Conservation (phyloP, 2,329 filamentous ascomycete genomes). For the Metarhizium rileyi region DNA sequence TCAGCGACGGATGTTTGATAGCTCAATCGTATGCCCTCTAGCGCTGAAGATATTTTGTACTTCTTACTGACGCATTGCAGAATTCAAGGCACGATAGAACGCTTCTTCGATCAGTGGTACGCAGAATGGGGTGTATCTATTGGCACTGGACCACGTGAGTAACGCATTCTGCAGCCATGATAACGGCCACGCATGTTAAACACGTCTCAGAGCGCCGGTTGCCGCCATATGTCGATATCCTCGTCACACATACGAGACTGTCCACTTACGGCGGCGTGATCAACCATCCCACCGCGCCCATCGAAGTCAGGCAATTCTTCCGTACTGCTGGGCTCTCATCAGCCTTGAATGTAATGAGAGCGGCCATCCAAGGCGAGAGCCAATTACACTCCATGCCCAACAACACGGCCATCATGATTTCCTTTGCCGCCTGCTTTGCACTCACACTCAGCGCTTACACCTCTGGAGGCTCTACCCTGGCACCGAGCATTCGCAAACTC, state of each 20-base stretch:
- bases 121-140: constrained; percentile 51
- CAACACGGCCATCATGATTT: constrained; percentile 71
- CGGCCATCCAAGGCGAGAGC: constrained; percentile 61
- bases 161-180: constrained; percentile 10
- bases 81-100: constrained; percentile 52
- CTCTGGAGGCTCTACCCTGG: constrained; percentile 45
- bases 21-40: constrained; percentile 37
- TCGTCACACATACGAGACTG: constrained; percentile 61
- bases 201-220: constrained; percentile 33
- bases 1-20: constrained; percentile 40
- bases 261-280: constrained; percentile 69
- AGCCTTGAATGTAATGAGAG: constrained; percentile 64
- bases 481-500: constrained; percentile 52
- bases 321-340: constrained; percentile 61
- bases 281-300: constrained; percentile 61
- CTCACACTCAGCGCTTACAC: constrained; percentile 53
- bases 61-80: not conserved
- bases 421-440: constrained; percentile 62
- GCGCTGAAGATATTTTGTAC: constrained; percentile 12
- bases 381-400: constrained; percentile 68
- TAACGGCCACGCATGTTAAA: constrained; percentile 15
- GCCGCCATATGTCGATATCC: constrained; percentile 65
- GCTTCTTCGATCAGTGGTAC: constrained; percentile 57
- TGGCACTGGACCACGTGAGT: constrained; percentile 36
- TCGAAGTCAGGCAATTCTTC: constrained; percentile 64